Evolutionary conservation across 2,329 filamentous ascomycete species (phyloP), one percentile per base, ranked within the genome.

Genomic region (Exophiala alcalophila): DNA sequence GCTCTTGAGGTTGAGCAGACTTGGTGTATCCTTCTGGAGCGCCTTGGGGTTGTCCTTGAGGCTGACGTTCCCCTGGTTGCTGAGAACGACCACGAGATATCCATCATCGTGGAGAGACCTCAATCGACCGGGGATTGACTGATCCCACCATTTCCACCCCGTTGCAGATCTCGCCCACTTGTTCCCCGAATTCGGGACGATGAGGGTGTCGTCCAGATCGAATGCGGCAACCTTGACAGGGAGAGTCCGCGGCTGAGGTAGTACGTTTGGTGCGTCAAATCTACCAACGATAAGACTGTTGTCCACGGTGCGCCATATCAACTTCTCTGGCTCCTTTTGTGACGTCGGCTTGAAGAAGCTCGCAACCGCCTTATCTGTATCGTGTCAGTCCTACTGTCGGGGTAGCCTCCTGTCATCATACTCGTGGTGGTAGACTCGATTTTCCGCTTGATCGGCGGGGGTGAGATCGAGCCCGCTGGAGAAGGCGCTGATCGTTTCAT

Each of bases 131-230:
- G 88, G 87, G 0, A 97, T 85, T 12, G 67, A 73, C 10, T 66
- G 56, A 61, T 94, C 71, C 88, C 89, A 97, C 92, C 92, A 98
- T 63, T 86, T 88, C 92, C 92, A 98, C 61, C 97, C 91, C 3
- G 72, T 70, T 0, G 81, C 77, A 52, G 81, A 78, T 37, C 76
- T 75, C 2, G 80, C 75, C 58, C 91, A 91, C 36, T 77, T 84
- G 65, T 87, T 92, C 5, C 89, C 89, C 0, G 89, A 94, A 3
- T 80, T 74, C 0, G 88, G 84, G 2, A 73, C 72, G 49, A 98
- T 88, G 23, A 98, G 68, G 1, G 92, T 98, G 5, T 86, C 92
- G 61, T 98, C 92, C 43, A 73, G 58, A 45, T 73, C 70, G 56
- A 73, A 73, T 0, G 67, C 68, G 10, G 69, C 70, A 18, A 73